Base-by-base conservation (phyloP, 2,329 filamentous ascomycete genomes). In the Daldinia sp. region DNA sequence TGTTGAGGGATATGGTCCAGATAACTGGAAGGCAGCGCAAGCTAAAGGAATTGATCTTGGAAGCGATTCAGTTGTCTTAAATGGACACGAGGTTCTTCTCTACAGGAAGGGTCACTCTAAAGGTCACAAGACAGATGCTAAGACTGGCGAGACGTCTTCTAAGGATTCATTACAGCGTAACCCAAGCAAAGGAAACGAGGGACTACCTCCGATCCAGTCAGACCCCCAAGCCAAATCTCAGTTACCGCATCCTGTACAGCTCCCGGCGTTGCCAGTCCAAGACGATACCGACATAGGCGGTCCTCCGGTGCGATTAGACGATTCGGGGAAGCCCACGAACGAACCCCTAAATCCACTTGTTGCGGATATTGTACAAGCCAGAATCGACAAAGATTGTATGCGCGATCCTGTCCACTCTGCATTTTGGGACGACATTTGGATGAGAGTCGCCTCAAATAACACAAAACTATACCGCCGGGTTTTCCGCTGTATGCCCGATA, bases 401-500 rank as follows among this genome's bases (percentile, higher is more conserved):
- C 88, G 87, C 15, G 96, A 99, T 79, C 96, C 97, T 0, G 82
- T 99, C 44, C 90, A 91, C 65, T 87, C 93, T 60, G 83, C 86
- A 1, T 99, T 99, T 80, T 92, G 93, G 78, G 88, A 96, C 51
- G 92, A 97, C 69, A 90, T 93, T 1, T 99, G 97, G 97, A 90
- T 91, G 72, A 87, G 89, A 18, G 90, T 94, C 60, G 96, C 96
- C 0, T 90, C 92, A 70, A 98, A 98, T 83, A 99, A 99, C 79
- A 99, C 96, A 2, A 95, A 94, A 78, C 87, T 99, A 54, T 99
- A 93, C 82, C 92, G 96, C 35, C 89, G 92, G 68, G 95, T 99
- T 7, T 99, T 99, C 83, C 90, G 94, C 53, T 98, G 94, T 80
- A 97, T 97, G 92, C 96, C 96, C 1, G 96, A 99, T 78, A 98